Base-by-base conservation (phyloP, 73 alveolate species). In the Paramecium bursaria region DNA sequence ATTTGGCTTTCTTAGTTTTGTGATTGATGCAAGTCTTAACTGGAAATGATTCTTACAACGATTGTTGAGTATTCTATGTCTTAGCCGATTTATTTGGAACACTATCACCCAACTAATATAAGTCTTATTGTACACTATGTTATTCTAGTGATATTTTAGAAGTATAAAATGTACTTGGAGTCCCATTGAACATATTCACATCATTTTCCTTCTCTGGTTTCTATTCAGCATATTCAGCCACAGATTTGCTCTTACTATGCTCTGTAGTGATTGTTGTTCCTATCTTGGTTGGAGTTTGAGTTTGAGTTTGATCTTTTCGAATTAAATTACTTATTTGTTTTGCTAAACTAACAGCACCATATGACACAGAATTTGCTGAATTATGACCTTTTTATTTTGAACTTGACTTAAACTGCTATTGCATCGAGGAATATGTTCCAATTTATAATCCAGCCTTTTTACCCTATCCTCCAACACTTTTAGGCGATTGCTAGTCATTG, bases 181-280 rank as follows among this genome's bases (percentile, higher is more conserved):
- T 21, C 21, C 60, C 53, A 67, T 67, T 67, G 19, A 35, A 47
- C 46, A 67, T 19, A 35, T 67, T 22, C 42, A 57, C 33, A n/a
- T 33, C 39, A 67, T 67, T 67, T 67, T 67, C 82, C 44, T 67
- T 67, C 26, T 67, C 82, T 11, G 22, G 21, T 67, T 67, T 19
- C 55, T 67, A 67, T 33, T 67, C 82, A n/a, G n/a, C n/a, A n/a
- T n/a, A n/a, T 67, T 67, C 82, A 13, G 44, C 82, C 0, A 67
- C 82, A 21, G 82, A 67, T 42, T 67, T 67, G 44, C 82, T 67
- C 44, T 67, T 67, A 42, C 82, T 67, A 67, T 67, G 82, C 13
- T 67, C 82, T 15, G 82, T 67, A 67, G 33, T 67, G 19, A 39
- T 39, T 39, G 82, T 25, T 15, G 82, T 67, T n/a, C 42, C 44